Evolutionary conservation across 192 early-diverging fungal genomes (phyloP).

Genomic region (Diversispora epigaea): DNA sequence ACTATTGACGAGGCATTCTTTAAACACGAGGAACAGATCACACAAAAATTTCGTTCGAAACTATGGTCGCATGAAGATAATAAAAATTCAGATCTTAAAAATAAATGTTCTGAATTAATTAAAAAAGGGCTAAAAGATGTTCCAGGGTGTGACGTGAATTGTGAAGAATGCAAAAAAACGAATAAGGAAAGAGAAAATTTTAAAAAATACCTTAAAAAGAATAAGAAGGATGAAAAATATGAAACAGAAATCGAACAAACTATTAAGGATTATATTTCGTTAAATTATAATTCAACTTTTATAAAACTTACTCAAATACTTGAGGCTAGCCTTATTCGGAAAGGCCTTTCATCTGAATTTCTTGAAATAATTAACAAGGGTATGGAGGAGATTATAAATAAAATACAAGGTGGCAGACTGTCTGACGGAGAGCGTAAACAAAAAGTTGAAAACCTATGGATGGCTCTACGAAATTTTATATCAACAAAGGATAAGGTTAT

Average conservation of each 20-base stretch:
- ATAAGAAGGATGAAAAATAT: neutral
- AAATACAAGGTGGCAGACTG: too few species aligned
- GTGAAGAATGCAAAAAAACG: too few species aligned
- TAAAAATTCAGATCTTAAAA: neutral
- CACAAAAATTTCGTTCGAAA: neutral
- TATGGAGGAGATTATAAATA: too few species aligned
- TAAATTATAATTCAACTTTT: neutral
- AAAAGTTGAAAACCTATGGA: too few species aligned
- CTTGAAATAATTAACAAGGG: too few species aligned
- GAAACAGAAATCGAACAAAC: constrained; percentile 6
- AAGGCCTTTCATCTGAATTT: too few species aligned
- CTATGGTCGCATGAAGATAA: neutral
- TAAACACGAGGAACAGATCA: constrained; percentile 7
- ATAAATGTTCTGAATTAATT: too few species aligned
- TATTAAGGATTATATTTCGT: constrained; percentile 18
- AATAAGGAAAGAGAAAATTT: too few species aligned
- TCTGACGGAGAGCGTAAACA: too few species aligned
- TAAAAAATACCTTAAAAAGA: neutral
- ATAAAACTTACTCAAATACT: constrained; percentile 23
- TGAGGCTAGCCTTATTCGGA: neutral
- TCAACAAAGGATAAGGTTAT: neutral
- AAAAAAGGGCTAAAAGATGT: too few species aligned
- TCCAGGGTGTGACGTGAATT: too few species aligned
- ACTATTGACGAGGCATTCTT: constrained; percentile 16
- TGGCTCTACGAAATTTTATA: too few species aligned